A percentile compares a stretch with the other conserved stretches of the same genome.
phyloP scores from a whole-genome alignment of 306 rosid genomes.

The Pterocarpus macrocarpus region DNA sequence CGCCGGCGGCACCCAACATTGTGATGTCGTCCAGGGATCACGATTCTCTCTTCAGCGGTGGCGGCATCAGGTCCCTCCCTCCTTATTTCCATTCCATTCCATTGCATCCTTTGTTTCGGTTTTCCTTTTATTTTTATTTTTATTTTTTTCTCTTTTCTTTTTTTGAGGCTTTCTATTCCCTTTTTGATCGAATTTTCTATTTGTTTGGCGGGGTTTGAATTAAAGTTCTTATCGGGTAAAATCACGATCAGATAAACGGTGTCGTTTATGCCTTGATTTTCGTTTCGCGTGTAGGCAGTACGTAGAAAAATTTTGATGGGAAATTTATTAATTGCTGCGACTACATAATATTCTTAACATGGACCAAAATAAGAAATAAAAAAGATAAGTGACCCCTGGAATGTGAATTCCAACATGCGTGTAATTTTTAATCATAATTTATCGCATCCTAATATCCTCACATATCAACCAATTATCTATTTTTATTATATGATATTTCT shows the following conservation, averaged over 20 bases:
- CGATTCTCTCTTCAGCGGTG: slow-evolving; percentile 77
- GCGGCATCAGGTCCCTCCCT: slow-evolving; percentile 71
- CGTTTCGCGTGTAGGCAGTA: background rate
- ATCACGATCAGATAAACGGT: background rate
- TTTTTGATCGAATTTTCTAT: background rate
- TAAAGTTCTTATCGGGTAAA: slow-evolving; percentile 8
- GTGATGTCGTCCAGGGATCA: slow-evolving; percentile 71
- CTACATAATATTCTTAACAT: background rate
- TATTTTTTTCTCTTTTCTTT: background rate
- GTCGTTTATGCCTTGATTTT: background rate
- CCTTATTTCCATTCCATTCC: background rate
- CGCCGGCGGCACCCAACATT: slow-evolving; percentile 46
- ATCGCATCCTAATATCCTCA: background rate
- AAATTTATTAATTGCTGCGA: background rate
- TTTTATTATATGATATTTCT: background rate
- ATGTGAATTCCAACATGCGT: background rate
- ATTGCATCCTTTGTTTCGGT: background rate
- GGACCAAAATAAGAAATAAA: background rate
- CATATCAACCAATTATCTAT: background rate
- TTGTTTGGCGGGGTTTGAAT: background rate
- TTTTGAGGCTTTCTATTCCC: background rate
- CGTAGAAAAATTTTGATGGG: background rate
- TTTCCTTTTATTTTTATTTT: background rate
- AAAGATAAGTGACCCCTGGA: background rate
- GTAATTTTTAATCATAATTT: background rate